Base-by-base conservation (phyloP, 495 filamentous ascomycete species). In the Neurospora sp. region DNA sequence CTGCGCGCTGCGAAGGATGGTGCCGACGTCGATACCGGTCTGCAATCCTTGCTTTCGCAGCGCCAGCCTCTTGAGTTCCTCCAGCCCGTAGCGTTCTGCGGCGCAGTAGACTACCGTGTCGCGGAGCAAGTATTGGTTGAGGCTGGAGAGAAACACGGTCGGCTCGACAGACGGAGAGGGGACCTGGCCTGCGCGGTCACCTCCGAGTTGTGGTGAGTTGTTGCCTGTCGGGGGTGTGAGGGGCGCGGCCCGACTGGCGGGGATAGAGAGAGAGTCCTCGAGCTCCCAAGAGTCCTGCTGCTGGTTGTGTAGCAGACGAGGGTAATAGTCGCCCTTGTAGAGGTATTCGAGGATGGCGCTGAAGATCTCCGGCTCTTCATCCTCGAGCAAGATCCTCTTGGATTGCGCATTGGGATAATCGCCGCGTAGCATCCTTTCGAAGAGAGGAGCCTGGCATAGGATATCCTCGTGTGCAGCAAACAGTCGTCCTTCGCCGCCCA, bases 291-390 rank as follows among this genome's bases (percentile, higher is more conserved):
- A 85, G 78, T 90, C 87, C 46, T 84, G 85, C 54, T 87, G 86
- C 82, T 91, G 88, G 82, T 91, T 91, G 81, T 92, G 91, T 37
- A 90, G 76, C 70, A 95, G 83, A 71, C 90, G 88, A 4, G 92
- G 95, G 77, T 91, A 95, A 84, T 98, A 98, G 83, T 97, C 94
- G 85, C 94, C 87, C 84, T 95, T 94, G 89, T 97, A 97, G 74
- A 97, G 91, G 80, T 93, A 97, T 81, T 97, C 94, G 77, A 98
- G 91, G 41, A 98, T 87, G 38, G 90, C 93, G 76, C 93, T 95
- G 85, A 98, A 93, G 81, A 96, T 88, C 82, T 96, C 93, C 31
- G 95, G 92, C 78, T 94, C 89, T 83, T 97, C 94, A 78, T 94
- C 89, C 11, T 93, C 92, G 66, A 98, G 89, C 70, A 89, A 84